phyloP scores from a whole-genome alignment of 805 yeast species.

The Saturnispora hagleri region DNA sequence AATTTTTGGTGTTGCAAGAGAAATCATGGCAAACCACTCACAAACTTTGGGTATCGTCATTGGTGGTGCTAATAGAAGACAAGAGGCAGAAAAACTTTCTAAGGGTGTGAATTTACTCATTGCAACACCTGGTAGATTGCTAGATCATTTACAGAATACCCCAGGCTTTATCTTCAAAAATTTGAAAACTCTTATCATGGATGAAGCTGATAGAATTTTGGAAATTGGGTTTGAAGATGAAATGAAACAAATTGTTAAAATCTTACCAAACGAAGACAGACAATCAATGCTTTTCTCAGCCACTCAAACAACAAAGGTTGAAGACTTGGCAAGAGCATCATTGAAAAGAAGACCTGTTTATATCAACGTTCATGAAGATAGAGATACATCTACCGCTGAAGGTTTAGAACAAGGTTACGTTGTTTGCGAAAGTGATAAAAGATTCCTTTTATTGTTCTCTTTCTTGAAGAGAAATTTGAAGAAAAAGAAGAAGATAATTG shows the following conservation, averaged over 20 bases:
- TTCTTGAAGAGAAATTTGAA: constrained; percentile 87
- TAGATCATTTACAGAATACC: constrained; percentile 95
- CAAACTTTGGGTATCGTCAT: constrained; percentile 96
- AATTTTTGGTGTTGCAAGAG: constrained; percentile 96
- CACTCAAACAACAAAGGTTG: constrained; percentile 97
- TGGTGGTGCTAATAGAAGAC: constrained; percentile 97
- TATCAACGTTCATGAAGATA: constrained; percentile 83
- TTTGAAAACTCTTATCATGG: constrained; percentile 86
- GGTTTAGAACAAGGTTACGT: constrained; percentile 98
- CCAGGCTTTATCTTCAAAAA: constrained; percentile 90
- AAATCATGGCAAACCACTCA: constrained; percentile 78
- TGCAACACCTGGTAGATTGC: constrained; percentile 95
- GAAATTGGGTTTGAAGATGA: constrained; percentile 99
- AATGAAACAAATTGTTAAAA: constrained; percentile 92
- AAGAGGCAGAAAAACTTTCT: constrained; percentile 87
- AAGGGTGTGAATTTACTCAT: constrained; percentile 91
- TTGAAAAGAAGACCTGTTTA: constrained; percentile 87
- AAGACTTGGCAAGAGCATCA: constrained; percentile 94
- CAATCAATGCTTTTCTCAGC: constrained; percentile 99
- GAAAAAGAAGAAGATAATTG: constrained; percentile 90
- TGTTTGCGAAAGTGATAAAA: constrained; percentile 90
- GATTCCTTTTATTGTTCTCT: constrained; percentile 83
- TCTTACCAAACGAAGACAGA: constrained; percentile 85
- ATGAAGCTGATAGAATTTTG: constrained; percentile 95
- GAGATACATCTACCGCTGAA: constrained; percentile 84